Base-by-base conservation (phyloP, 805 yeast species). In the Wickerhamomyces queroliae region DNA sequence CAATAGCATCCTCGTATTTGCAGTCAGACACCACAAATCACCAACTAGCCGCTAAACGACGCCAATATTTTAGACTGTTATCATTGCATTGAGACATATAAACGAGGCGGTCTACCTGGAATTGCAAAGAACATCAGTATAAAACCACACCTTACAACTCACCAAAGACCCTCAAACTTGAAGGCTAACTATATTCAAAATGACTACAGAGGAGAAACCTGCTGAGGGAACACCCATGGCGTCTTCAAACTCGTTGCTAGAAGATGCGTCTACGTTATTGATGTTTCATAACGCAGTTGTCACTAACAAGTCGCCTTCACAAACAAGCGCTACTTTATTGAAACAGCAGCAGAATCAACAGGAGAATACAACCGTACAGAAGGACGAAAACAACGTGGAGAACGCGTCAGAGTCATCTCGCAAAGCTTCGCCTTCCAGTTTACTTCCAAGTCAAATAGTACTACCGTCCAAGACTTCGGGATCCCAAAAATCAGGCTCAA, bases 191-290 rank as follows among this genome's bases (percentile, higher is more conserved):
- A n/a, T n/a, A n/a, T n/a, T n/a, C n/a, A n/a, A n/a, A n/a, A n/a
- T n/a, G n/a, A n/a, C n/a, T n/a, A n/a, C 38, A 20, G 21, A 35
- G 13, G 11, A 20, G 10, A 32, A 25, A 25, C 28, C 27, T 16
- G 32, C 5, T 4, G 17, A 16, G 16, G 23, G 13, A 7, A 26
- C 33, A 17, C 30, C 41, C 19, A 13, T 31, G 16, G 31, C 18
- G 12, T 6, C 37, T n/a, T 15, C 23, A 11, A 12, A 19, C 1
- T 61, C 70, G 3, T 44, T 66, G 7, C 58, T 77, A 10, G 79
- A 76, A 46, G 83, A 78, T 60, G 83, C 84, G 1, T 74, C 81
- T 15, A 74, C 82, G 18, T 59, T 78, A 35, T 61, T 78, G 39
- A 71, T 76, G 80, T 76, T 78, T 52, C 80, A 81, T 19, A 76